phyloP scores from a whole-genome alignment of 148 eudicot species.

The Oxyria digyna region DNA sequence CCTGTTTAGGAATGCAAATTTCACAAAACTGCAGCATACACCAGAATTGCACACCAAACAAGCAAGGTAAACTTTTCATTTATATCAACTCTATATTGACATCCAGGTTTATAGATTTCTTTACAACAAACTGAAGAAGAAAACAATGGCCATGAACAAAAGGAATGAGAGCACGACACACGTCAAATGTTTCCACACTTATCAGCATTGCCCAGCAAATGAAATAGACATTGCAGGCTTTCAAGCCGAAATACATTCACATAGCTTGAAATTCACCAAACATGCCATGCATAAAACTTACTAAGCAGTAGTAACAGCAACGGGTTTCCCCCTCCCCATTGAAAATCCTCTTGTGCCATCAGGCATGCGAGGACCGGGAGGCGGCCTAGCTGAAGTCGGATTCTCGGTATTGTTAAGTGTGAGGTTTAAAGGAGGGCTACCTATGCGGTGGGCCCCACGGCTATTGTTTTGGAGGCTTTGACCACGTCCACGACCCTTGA shows the following conservation, averaged over 20 bases:
- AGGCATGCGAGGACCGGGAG: constrained; percentile 98
- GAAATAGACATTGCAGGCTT: neutral
- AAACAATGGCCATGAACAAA: neutral
- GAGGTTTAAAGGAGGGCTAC: constrained; percentile 22
- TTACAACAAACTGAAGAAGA: neutral
- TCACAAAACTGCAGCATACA: no score
- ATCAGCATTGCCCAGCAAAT: neutral
- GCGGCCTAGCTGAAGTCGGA: constrained; percentile 33
- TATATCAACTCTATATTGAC: no score
- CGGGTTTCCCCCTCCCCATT: constrained; percentile 86
- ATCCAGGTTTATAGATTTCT: constrained; percentile 1
- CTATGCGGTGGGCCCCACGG: constrained; percentile 33
- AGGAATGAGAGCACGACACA: neutral
- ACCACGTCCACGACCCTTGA: constrained; percentile 61
- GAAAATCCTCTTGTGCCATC: constrained; percentile 96
- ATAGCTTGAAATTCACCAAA: neutral
- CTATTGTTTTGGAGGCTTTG: constrained; percentile 30
- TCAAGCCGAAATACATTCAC: neutral
- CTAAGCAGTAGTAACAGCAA: constrained; percentile 24
- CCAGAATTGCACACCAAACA: no score
- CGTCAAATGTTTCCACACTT: neutral
- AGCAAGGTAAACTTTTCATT: no score
- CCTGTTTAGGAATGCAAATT: no score
- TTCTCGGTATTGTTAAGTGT: constrained; percentile 27
- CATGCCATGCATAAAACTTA: no score